Percentiles rank a stretch among this genome's conserved stretches.
These are phyloP conservation scores for Wallacemonas rigidus DNA, from an alignment of 208 protist genomes.

Conservation along the genomic window DNA sequence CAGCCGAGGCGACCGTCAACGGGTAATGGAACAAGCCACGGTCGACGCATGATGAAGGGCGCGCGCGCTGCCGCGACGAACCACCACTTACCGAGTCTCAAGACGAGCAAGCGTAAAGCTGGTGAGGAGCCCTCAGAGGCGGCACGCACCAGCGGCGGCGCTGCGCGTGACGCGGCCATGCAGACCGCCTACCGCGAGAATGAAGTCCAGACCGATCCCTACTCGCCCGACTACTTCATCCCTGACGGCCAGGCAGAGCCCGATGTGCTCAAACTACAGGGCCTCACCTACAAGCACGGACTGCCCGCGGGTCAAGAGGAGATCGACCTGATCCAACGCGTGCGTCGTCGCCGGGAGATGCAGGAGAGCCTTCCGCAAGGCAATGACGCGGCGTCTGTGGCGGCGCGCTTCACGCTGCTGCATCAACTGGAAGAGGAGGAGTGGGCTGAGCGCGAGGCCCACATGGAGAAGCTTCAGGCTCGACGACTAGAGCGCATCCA, in stretches of 20 bases:
- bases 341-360: slow-evolving; percentile 81
- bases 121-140: slow-evolving; percentile 20
- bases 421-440: slow-evolving; percentile 86
- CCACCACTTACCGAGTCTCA: slow-evolving; percentile 43
- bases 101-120: background rate
- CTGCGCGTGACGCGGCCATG: slow-evolving; percentile 29
- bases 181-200: slow-evolving; percentile 86
- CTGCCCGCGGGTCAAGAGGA: slow-evolving; percentile 83
- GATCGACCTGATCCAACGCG: slow-evolving; percentile 87
- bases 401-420: slow-evolving; percentile 49
- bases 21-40: background rate
- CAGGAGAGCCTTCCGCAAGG: slow-evolving; percentile 63
- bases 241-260: slow-evolving; percentile 62
- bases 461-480: slow-evolving; percentile 71
- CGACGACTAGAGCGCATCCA: slow-evolving; percentile 67
- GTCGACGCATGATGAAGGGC: background rate
- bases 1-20: slow-evolving; percentile 1
- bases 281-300: slow-evolving; percentile 65
- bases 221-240: slow-evolving; percentile 87
- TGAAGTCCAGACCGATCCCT: slow-evolving; percentile 90
- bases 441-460: slow-evolving; percentile 83
- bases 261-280: slow-evolving; percentile 70
- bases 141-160: background rate
- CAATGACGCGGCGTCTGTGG: slow-evolving; percentile 53
- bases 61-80: slow-evolving; percentile 14